Base-by-base conservation (phyloP, 140 eudicot genomes). In the Stevia rebaudiana region DNA sequence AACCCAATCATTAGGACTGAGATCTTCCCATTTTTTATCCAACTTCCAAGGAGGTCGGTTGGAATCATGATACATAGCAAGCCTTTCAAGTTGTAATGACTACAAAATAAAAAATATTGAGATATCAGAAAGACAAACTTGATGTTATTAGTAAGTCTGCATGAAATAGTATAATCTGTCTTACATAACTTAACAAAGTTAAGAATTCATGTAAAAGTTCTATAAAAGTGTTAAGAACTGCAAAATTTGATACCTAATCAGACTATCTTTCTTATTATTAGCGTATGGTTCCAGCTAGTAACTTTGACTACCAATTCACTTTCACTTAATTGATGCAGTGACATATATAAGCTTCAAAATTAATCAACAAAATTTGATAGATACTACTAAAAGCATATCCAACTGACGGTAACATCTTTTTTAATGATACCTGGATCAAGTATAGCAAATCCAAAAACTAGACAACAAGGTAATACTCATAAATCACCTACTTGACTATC, bases 11-110 rank as follows among this genome's bases (percentile, higher is more conserved):
- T 54, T 63, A 23, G 94, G 99, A 78, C 72, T 72, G 74, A 94
- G 88, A 74, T 81, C 97, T 81, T 88, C 94, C 99, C 99, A 88
- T 67, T 63, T 81, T 74, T 88, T 88, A 30, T 82, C 76, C 55
- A 83, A 52, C 50, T 64, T 79, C 99, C 99, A 94, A 4, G 94
- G 97, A 79, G 79, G 80, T 46, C 83, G 81, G 78, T 94, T 75
- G 61, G 94, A 79, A 78, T 94, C 99, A 80, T 94, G 99, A 73
- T 94, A 94, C 83, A 88, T 74, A 17, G 99, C 99, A 64, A 94
- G 96, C 85, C 99, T 83, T 83, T 88, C 95, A 63, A 94, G 95
- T 84, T 94, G 97, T 88, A 94, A 73, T n/a, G 90, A 94, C 99
- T 94, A 71, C 74, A 77, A 67, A 41, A n/a, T n/a, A n/a, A 71